phyloP scores from a whole-genome alignment of 805 yeast species.

The Millerozyma acaciae region DNA sequence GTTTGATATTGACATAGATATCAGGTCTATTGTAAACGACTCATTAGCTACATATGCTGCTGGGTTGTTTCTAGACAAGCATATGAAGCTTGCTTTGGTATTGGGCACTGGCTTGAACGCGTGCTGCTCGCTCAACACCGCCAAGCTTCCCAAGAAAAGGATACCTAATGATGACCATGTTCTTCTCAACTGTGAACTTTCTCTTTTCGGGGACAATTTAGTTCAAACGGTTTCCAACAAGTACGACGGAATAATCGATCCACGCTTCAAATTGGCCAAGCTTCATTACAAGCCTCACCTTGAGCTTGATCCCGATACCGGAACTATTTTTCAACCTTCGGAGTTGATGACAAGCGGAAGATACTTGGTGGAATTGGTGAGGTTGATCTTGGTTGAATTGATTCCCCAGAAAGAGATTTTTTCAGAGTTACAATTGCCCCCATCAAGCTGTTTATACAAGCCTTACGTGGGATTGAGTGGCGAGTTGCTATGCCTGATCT shows the following conservation, averaged over 20 bases:
- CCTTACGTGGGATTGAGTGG: conserved; percentile 37
- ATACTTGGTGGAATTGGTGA: conserved; percentile 50
- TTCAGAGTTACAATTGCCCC: conserved; percentile 9
- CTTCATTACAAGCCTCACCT: conserved; percentile 26
- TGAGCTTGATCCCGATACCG: conserved; percentile 15
- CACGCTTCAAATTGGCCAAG: conserved; percentile 20
- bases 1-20: conserved; percentile 25
- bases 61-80: conserved; percentile 37
- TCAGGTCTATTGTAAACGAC: conserved; percentile 55
- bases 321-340: conserved; percentile 48
- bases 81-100: conserved; percentile 50
- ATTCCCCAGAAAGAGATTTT: conserved; percentile 26
- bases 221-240: conserved; percentile 25
- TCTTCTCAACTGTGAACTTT: conserved; percentile 50
- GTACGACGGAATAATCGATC: conserved; percentile 38
- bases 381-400: conserved; percentile 40
- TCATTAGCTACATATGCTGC: conserved; percentile 63
- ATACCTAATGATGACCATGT: conserved; percentile 11
- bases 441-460: conserved; percentile 7
- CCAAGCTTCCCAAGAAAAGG: conserved; percentile 16
- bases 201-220: conserved; percentile 48
- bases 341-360: conserved; percentile 56
- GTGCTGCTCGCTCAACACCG: conserved; percentile 36
- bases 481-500: conserved; percentile 36
- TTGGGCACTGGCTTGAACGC: conserved; percentile 68